Base-by-base conservation (phyloP, 306 rosid species). In the Prunus padus region DNA sequence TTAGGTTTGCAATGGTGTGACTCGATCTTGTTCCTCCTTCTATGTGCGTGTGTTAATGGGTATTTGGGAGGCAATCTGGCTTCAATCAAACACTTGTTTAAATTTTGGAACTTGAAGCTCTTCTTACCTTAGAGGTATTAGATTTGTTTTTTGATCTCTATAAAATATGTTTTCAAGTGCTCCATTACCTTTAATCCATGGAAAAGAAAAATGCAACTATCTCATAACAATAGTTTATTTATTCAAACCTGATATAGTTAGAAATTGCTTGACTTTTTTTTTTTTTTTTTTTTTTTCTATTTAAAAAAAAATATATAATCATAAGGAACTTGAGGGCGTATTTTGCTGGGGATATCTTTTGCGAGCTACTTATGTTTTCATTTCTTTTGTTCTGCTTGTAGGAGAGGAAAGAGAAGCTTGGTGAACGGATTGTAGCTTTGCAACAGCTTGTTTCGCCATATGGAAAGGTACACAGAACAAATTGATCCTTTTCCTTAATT, bases 401-500 rank as follows among this genome's bases (percentile, higher is more conserved):
- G 99, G 97, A 95, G 79, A 89, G 93, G 74, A 94, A 94, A 86
- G 98, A 94, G 84, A 94, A 90, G 86, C 75, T 92, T 26, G 89
- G 99, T 1, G 93, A 92, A 72, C 86, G 93, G 45, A 85, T 95
- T 75, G 89, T 87, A 42, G 92, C 99, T 50, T 80, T 95, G 76
- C 99, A 95, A 83, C 97, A 95, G 83, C 96, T 95, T 76, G 99
- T 95, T 85, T 95, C 99, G 19, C 99, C 99, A 71, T 92, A 82
- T 73, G 99, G 99, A 80, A 95, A 90, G 98, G 98, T 93, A 82
- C 28, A 71, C 40, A 62, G 28, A 5, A 14, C 66, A 65, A 69
- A 40, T 85, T 28, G 65, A 64, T 68, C 69, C 71, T 31, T 50
- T 31, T 49, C 11, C 23, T 8, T 10, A 16, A 49, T 19, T 37